These are phyloP conservation scores for Trametes cubensis DNA, from an alignment of 768 basidiomycete species.

Conservation along the genomic window DNA sequence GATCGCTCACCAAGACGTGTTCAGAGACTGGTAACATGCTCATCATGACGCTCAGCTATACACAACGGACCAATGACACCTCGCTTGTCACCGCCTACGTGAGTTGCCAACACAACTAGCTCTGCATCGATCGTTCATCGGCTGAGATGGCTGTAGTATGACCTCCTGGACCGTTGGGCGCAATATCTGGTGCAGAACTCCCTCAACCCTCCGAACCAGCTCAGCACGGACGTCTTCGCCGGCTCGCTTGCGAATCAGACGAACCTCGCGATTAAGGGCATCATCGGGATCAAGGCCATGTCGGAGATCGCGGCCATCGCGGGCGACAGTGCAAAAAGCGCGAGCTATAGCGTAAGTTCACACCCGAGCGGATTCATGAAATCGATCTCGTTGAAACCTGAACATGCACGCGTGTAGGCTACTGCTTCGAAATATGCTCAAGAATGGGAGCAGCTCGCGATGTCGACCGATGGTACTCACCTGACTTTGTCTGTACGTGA, in stretches of 20 bases:
- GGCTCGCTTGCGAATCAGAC: constrained; percentile 45
- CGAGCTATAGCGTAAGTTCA: constrained; percentile 38
- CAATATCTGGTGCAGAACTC: constrained; percentile 57
- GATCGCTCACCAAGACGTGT: constrained; percentile 24
- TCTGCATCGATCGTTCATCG: neutral
- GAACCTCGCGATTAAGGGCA: constrained; percentile 49
- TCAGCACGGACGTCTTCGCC: constrained; percentile 43
- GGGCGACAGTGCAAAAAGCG: constrained; percentile 33
- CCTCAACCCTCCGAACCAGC: constrained; percentile 45
- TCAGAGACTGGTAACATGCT: constrained; percentile 75
- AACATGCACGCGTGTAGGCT: constrained; percentile 46
- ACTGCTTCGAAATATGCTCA: constrained; percentile 55
- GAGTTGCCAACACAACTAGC: constrained; percentile 18
- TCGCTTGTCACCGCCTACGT: constrained; percentile 53
- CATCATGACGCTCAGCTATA: constrained; percentile 68
- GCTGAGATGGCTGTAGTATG: constrained; percentile 36
- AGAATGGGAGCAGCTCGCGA: constrained; percentile 56
- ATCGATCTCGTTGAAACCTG: neutral
- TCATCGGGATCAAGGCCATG: constrained; percentile 48
- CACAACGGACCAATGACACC: constrained; percentile 52
- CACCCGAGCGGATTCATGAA: too few species aligned
- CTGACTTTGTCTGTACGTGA: constrained; percentile 53
- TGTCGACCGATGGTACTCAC: constrained; percentile 52
- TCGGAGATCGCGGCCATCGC: constrained; percentile 37
- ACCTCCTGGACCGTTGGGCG: constrained; percentile 65